Base-by-base conservation (phyloP, 108 stramenopile genomes). In the Nitzschia sp. region DNA sequence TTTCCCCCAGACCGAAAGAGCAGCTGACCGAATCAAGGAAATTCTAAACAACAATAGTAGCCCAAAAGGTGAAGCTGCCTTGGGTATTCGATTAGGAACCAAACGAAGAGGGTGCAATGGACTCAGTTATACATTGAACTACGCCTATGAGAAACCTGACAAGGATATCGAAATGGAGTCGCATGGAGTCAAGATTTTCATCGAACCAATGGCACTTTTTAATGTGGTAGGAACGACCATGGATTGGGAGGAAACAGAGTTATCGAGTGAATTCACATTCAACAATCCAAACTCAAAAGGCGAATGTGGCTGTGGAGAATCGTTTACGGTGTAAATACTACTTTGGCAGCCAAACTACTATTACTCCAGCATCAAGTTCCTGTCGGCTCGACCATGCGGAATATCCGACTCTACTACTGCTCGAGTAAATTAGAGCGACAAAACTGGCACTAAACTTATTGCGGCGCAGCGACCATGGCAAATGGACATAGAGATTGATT, bases 281-380 rank as follows among this genome's bases (percentile, higher is more conserved):
- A 88, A 89, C 35, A 99, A 99, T 85, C 99, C 99, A 2, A 99
- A 99, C 85, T 90, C 93, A 25, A 99, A 98, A 83, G 99, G 98
- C 26, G 83, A 93, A 80, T 99, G 99, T 78, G 99, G 99, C 18
- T 99, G 99, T 81, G 99, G 99, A 54, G 99, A 99, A 84, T 92
- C 90, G 47, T 99, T 99, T 72, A 98, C 97, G 74, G 96, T 98
- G 31, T 94, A 57, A 13, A 42, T 6, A 42, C 13, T 42, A 9
- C 13, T 6, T 42, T 42, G 38, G 38, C 13, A 42, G 9, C 38
- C n/a, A n/a, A n/a, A n/a, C n/a, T n/a, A n/a, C n/a, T n/a, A n/a
- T n/a, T n/a, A n/a, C n/a, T n/a, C n/a, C n/a, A n/a, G n/a, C n/a
- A n/a, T n/a, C n/a, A n/a, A n/a, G n/a, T n/a, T n/a, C n/a, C n/a